These are phyloP conservation scores for Sporothrix brunneoviolacea DNA, from an alignment of 2,329 filamentous ascomycete species.

Conservation along the genomic window DNA sequence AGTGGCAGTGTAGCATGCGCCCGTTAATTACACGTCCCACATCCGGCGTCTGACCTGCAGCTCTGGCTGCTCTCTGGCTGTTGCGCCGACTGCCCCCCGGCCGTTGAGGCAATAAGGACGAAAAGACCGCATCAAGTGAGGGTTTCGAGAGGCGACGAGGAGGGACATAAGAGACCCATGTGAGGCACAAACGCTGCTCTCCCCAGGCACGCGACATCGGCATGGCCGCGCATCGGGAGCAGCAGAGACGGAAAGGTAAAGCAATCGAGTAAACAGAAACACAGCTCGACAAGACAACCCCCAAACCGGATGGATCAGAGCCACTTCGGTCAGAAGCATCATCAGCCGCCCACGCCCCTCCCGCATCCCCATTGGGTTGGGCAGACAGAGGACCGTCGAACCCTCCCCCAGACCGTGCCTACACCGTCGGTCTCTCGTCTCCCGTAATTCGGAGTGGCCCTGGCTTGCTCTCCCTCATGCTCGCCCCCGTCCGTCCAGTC, in stretches of 20 bases:
- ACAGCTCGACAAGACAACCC: background rate
- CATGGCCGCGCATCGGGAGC: background rate
- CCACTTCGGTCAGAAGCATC: background rate
- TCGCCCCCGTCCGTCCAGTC: background rate
- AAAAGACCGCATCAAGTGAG: slow-evolving; percentile 11
- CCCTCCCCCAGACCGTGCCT: background rate
- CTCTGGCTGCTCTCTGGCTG: background rate
- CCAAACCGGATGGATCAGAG: background rate
- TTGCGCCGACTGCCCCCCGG: background rate
- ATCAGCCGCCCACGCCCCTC: slow-evolving; percentile 4
- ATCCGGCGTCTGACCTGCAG: background rate
- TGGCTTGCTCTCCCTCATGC: background rate
- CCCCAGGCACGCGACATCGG: background rate
- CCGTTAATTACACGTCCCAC: too few relatives aligned
- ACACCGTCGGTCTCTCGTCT: background rate
- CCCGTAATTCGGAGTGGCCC: background rate
- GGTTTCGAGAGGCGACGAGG: background rate
- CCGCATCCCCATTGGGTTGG: too few relatives aligned
- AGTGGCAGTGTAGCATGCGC: too few relatives aligned
- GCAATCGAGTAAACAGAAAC: slow-evolving; percentile 7
- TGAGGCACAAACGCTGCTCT: background rate
- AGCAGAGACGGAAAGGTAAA: slow-evolving; percentile 6
- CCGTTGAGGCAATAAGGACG: slow-evolving; percentile 3
- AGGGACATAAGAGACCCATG: background rate
- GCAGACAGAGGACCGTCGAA: too few relatives aligned